Evolutionary conservation across 805 yeast genomes (phyloP), one percentile per base, ranked within the genome.

Genomic region (Teunomyces panamensis): DNA sequence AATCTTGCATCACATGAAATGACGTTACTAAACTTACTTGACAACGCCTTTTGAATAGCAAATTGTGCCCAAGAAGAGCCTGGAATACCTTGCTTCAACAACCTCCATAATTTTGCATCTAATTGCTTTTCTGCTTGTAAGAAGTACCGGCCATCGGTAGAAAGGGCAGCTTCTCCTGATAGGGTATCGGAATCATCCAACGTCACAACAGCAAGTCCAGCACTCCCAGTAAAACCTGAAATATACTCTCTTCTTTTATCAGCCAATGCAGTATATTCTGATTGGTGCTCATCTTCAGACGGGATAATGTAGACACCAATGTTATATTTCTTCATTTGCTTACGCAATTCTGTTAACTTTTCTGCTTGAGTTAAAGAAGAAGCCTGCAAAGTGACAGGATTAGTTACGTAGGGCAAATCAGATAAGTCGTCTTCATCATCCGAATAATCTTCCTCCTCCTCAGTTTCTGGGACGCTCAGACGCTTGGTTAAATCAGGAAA

Each of bases 61-160:
- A 89, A 94, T 46, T 84, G 83, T 51, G 81, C 81, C 98, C 98
- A 92, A 5, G 85, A 73, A 33, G 78, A 78, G 29, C 84, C 87
- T n/a, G 78, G 75, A 30, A 75, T 70, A 3, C 96, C 96, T 63
- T 85, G 95, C 60, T 86, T 90, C 50, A 94, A 74, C 41, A 94
- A 68, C 1, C 69, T 66, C 98, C 98, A 94, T 39, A 57, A 47
- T 59, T 83, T 82, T 33, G 67, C 59, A 62, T 89, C 95, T 47
- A 94, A 71, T 68, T 94, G 94, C 49, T 84, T 80, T 17, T 78
- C 81, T 1, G 98, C 98, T 68, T 94, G 99, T 49, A 88, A 73
- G 65, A 89, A 94, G 69, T 94, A 94, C 54, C 99, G 77, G 1
- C 98, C 98, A 67, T 94, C 99, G 0, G 99, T 94, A 7, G 96